Base-by-base conservation (phyloP, 2,329 filamentous ascomycete species). In the Phoma sp. region DNA sequence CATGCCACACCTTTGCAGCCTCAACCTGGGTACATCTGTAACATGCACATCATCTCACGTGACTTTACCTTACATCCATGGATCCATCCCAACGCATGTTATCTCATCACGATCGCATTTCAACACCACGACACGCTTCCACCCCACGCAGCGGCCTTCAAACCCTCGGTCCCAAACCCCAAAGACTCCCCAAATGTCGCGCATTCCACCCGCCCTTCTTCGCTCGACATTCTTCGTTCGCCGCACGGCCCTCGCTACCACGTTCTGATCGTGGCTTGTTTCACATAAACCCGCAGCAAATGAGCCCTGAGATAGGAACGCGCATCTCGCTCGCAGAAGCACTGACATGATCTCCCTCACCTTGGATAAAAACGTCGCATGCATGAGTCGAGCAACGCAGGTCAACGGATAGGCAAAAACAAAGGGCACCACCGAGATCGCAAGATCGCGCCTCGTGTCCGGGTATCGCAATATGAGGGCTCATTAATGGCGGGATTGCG, bases 231-330 rank as follows among this genome's bases (percentile, higher is more conserved):
- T 23, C 13, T 33, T n/a, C 4, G 4, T 33, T 8, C 32, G 9
- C 10, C 32, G 50, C 50, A 53, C 50, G 50, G 47, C 43, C 50
- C 38, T 53, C 50, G 50, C 43, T 47, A 53, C 50, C 50, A 29
- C 25, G 33, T 24, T 54, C 51, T 39, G 32, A 44, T 44, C 29
- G 39, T 48, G 39, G 45, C 51, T 44, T 48, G 51, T 54, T 48
- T 54, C 51, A 48, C 39, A 48, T 54, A 54, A n/a, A 54, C 35
- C 45, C 37, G 14, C 14, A 24, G 14, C 42, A 47, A 47, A 52
- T 42, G 46, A 38, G 37, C 14, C 9, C 25, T 18, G 43, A 43
- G 38, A 39, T 47, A 43, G 18, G n/a, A 32, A 43, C 9, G 14
- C 32, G 30, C 46, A 41, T 22, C 24, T 38, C 10, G 18, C 10